phyloP scores from a whole-genome alignment of 495 filamentous ascomycete genomes.

The Penicillium nucicola region DNA sequence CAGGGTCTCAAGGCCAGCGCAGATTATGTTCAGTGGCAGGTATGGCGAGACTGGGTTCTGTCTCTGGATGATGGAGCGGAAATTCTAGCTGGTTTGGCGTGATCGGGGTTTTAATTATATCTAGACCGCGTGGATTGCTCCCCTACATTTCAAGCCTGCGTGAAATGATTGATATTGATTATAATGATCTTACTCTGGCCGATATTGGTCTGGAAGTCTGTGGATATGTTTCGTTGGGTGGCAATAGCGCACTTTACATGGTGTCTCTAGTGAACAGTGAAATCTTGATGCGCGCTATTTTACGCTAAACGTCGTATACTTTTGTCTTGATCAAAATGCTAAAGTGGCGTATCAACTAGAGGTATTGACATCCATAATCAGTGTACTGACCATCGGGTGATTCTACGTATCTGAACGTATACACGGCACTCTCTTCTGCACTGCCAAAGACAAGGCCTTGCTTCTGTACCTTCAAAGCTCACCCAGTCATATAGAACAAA shows the following conservation, averaged over 20 bases:
- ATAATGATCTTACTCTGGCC: conserved; percentile 6
- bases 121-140: neutral
- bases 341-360: no score
- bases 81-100: conserved; percentile 11
- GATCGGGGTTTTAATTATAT: neutral
- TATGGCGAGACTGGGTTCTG: conserved; percentile 73
- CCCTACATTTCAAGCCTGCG: neutral
- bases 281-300: no score
- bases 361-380: no score
- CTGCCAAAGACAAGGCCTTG: no score
- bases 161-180: conserved; percentile 3
- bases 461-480: no score
- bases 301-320: no score
- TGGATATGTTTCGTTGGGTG: neutral
- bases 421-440: no score
- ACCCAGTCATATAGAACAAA: no score
- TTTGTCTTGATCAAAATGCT: no score
- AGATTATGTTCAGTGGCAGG: conserved; percentile 68
- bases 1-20: conserved; percentile 72
- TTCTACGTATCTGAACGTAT: no score
- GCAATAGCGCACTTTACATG: neutral
- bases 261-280: no score
- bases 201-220: neutral
- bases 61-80: conserved; percentile 34
- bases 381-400: no score